phyloP scores from a whole-genome alignment of 768 basidiomycete genomes.

The Termitomyces sp. region DNA sequence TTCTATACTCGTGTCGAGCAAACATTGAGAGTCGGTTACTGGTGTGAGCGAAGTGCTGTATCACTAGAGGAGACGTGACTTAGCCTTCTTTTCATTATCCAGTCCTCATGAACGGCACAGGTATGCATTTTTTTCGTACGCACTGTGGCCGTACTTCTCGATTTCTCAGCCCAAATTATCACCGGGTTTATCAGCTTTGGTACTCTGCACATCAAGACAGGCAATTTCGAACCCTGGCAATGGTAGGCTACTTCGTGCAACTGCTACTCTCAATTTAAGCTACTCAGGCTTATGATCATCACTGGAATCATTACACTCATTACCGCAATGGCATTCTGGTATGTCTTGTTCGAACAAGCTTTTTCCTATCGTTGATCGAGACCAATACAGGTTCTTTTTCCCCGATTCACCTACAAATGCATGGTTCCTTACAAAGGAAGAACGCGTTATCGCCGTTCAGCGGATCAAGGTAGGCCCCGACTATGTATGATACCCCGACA shows the following conservation, averaged over 20 bases:
- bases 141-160: not conserved
- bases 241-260: constrained; percentile 34
- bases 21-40: constrained; percentile 65
- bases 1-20: constrained; percentile 73
- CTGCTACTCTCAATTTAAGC: not conserved
- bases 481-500: not conserved
- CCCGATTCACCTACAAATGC: constrained; percentile 73
- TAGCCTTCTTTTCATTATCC: not conserved
- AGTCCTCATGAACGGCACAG: constrained; percentile 77
- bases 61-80: not conserved
- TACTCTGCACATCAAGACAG: constrained; percentile 52
- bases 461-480: constrained; percentile 48
- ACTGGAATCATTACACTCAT: constrained; percentile 56
- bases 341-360: constrained; percentile 3
- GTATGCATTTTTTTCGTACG: constrained; percentile 22
- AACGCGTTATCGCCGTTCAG: constrained; percentile 56
- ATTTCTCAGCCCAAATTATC: constrained; percentile 59
- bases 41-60: constrained; percentile 49
- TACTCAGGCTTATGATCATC: constrained; percentile 60
- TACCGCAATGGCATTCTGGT: constrained; percentile 54
- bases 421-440: constrained; percentile 66
- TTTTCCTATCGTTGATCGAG: not conserved
- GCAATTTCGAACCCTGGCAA: constrained; percentile 64
- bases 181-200: constrained; percentile 68
- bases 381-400: constrained; percentile 49